Conservation (phyloP, 2,329 filamentous ascomycete genomes). For the Ophiostoma novo-ulmi region DNA sequence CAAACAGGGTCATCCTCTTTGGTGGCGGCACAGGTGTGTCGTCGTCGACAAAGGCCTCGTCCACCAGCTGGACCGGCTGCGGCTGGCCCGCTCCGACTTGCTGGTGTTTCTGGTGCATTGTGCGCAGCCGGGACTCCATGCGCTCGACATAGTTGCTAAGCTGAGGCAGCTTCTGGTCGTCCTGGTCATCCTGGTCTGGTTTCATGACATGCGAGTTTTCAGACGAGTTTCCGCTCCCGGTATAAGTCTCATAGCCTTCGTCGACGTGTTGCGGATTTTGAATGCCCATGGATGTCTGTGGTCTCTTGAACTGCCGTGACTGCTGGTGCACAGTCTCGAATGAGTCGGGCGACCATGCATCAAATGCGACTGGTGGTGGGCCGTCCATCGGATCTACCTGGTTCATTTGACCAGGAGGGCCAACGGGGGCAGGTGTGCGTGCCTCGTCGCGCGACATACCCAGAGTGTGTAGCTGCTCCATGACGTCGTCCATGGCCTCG, state of each 20-base stretch:
- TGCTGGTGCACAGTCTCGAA: conserved; percentile 57
- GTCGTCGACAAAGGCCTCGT: conserved; percentile 41
- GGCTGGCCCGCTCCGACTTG: conserved; percentile 2
- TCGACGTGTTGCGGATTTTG: conserved; percentile 40
- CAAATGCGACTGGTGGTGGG: conserved; percentile 44
- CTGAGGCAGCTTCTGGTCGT: conserved; percentile 54
- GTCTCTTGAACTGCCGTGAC: conserved; percentile 38
- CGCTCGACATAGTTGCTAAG: conserved; percentile 82
- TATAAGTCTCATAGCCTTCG: conserved; percentile 55
- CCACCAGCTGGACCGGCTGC: background rate
- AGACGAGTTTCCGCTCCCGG: conserved; percentile 47
- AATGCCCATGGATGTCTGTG: conserved; percentile 71
- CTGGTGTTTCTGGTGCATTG: conserved; percentile 58
- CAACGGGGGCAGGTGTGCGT: conserved; percentile 41
- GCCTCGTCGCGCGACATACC: conserved; percentile 52
- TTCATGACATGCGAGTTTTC: conserved; percentile 38
- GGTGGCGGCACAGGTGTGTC: conserved; percentile 54
- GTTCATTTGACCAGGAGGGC: background rate
- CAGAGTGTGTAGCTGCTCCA: conserved; percentile 89
- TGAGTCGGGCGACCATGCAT: conserved; percentile 87
- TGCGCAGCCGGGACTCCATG: conserved; percentile 78
- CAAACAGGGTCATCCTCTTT: conserved; percentile 36
- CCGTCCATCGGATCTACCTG: background rate
- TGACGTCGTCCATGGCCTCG: conserved; percentile 96
- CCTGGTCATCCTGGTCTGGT: conserved; percentile 42